Evolutionary conservation across 1,139 yeast genomes (phyloP), one percentile per base, ranked within the genome.

Genomic region (Debaryomyces fabryi): DNA sequence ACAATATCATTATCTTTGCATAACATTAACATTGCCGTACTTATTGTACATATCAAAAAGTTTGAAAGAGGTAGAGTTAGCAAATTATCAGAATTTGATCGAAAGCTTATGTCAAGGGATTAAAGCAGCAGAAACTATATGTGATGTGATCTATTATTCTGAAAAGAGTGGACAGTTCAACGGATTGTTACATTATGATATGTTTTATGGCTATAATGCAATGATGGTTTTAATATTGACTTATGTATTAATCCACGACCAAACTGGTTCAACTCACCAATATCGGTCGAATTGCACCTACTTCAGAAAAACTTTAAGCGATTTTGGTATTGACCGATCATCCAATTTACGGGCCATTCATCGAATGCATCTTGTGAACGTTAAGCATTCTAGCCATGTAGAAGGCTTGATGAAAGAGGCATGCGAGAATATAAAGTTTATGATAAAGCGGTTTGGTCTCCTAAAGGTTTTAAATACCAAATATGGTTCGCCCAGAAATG

Each of bases 201-300:
- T 72, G 35, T 71, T 71, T 54, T 67, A 67, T 52, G 72, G 70
- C 4, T 74, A 74, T 49, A 67, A 67, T 48, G 69, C 76, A 1
- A 65, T 68, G 2, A 62, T 74, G 66, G 67, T 67, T 0, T 52
- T 73, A 42, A 64, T 73, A 16, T 59, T 71, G 45, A 64, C 74
- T 18, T 70, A 68, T 47, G 58, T 72, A n/a, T 53, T 70, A 25
- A 20, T 42, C 65, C 69, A 49, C 58, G 64, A n/a, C 56, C 65
- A 3, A 55, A 58, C 18, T 55, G 51, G 20, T 51, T 43, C 12
- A 21, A 21, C 24, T 21, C 7, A 21, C 7, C 24, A 21, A 3
- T 23, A 13, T 18, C 16, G 32, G 36, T 18, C 16, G 25, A 52
- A 18, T 39, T 41, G 1, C 59, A 53, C 20, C 53, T 56, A 37